Conservation (phyloP, 1,284 basidiomycete genomes). For the Laetiporus sulphureus region DNA sequence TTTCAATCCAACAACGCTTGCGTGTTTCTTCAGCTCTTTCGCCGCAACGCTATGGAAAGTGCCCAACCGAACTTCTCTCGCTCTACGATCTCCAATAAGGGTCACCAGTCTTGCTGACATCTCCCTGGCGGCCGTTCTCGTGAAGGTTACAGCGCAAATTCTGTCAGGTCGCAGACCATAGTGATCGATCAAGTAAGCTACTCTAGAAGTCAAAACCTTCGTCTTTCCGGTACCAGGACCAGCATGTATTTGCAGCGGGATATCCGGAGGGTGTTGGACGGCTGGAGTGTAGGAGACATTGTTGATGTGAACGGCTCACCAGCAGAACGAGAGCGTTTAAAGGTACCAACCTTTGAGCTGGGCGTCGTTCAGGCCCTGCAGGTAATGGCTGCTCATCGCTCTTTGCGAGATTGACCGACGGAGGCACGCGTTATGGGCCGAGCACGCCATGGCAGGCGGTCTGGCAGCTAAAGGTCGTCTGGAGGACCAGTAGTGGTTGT, state of each 20-base stretch:
- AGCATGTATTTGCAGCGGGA: background rate
- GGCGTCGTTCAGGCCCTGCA: too few relatives aligned
- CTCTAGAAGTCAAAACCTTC: background rate
- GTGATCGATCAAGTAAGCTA: background rate
- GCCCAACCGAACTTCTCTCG: background rate
- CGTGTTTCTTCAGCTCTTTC: background rate
- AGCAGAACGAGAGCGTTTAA: too few relatives aligned
- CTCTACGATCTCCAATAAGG: background rate
- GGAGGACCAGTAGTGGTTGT: too few relatives aligned
- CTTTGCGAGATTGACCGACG: too few relatives aligned
- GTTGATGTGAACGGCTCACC: too few relatives aligned
- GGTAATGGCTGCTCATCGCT: too few relatives aligned
- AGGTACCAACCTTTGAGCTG: too few relatives aligned
- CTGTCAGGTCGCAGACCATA: background rate
- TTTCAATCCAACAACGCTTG: background rate
- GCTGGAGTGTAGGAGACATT: too few relatives aligned
- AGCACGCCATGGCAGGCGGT: too few relatives aligned
- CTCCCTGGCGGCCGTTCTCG: background rate
- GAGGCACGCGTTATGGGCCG: too few relatives aligned
- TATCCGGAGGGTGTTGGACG: background rate
- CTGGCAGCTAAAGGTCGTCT: too few relatives aligned
- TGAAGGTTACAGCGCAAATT: background rate
- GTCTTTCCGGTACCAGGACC: background rate
- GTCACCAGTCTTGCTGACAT: background rate
- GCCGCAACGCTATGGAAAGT: background rate